These are phyloP conservation scores for Lachnellula suecica DNA, from an alignment of 2,329 filamentous ascomycete genomes.

Conservation along the genomic window DNA sequence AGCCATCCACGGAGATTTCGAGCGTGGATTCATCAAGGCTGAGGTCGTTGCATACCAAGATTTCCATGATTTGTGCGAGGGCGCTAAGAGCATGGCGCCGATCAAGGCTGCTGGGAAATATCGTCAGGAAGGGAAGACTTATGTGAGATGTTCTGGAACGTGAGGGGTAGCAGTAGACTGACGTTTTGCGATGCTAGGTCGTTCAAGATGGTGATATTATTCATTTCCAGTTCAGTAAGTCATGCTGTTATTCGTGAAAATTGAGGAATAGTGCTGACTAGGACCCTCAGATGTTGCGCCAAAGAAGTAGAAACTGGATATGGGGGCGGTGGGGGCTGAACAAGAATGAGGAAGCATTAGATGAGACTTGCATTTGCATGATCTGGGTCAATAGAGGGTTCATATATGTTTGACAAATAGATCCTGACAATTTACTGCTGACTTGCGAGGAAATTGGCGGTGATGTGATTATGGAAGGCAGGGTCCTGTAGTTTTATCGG, in stretches of 20 bases:
- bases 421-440: too few relatives aligned
- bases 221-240: slow-evolving; percentile 45
- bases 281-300: slow-evolving; percentile 12
- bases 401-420: too few relatives aligned
- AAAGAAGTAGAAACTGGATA: slow-evolving; percentile 18
- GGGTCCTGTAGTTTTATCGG: too few relatives aligned
- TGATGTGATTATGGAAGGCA: too few relatives aligned
- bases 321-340: too few relatives aligned
- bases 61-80: slow-evolving; percentile 43
- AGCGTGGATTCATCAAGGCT: slow-evolving; percentile 45
- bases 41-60: slow-evolving; percentile 46
- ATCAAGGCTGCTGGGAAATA: slow-evolving; percentile 47
- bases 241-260: neutral
- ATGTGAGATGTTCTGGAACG: slow-evolving; percentile 30
- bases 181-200: slow-evolving; percentile 14
- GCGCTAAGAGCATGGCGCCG: slow-evolving; percentile 43
- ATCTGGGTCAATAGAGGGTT: too few relatives aligned
- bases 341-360: too few relatives aligned
- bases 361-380: too few relatives aligned
- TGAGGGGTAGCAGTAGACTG: neutral
- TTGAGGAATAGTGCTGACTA: neutral
- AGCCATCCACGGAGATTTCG: slow-evolving; percentile 42
- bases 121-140: slow-evolving; percentile 44
- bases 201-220: slow-evolving; percentile 44
- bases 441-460: too few relatives aligned